Percentiles rank a stretch among this genome's conserved stretches.
These are phyloP conservation scores for Aspergillus versicolor DNA, from an alignment of 2,329 filamentous ascomycete genomes.

Conservation along the genomic window DNA sequence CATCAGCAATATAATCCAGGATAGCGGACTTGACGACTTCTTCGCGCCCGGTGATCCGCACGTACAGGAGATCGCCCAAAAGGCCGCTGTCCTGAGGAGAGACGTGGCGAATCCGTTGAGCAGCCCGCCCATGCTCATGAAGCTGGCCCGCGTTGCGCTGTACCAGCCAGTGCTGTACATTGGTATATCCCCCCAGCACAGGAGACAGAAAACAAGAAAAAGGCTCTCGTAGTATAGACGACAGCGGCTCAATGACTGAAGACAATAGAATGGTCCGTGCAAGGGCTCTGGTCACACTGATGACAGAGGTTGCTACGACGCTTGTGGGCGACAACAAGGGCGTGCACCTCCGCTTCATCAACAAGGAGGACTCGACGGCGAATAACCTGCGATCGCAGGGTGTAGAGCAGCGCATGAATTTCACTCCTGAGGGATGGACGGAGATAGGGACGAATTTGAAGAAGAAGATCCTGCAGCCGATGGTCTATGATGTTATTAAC, in stretches of 20 bases:
- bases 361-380: not conserved
- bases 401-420: not conserved
- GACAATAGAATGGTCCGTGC: not conserved
- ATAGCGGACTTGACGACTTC: not conserved
- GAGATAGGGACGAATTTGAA: conserved; percentile 1
- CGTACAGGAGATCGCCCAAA: not conserved
- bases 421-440: not conserved
- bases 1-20: not conserved
- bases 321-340: not conserved
- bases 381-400: not conserved
- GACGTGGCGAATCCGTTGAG: not conserved
- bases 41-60: not conserved
- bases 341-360: not conserved
- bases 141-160: not conserved
- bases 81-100: not conserved
- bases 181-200: not conserved
- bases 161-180: conserved; percentile 1
- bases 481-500: not conserved
- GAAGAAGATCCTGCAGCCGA: not conserved
- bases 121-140: not conserved
- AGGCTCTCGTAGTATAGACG: not conserved
- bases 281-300: not conserved
- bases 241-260: not conserved
- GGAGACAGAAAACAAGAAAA: no score
- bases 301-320: not conserved